phyloP scores from a whole-genome alignment of 768 basidiomycete species.

The Mycena albidolilacea region DNA sequence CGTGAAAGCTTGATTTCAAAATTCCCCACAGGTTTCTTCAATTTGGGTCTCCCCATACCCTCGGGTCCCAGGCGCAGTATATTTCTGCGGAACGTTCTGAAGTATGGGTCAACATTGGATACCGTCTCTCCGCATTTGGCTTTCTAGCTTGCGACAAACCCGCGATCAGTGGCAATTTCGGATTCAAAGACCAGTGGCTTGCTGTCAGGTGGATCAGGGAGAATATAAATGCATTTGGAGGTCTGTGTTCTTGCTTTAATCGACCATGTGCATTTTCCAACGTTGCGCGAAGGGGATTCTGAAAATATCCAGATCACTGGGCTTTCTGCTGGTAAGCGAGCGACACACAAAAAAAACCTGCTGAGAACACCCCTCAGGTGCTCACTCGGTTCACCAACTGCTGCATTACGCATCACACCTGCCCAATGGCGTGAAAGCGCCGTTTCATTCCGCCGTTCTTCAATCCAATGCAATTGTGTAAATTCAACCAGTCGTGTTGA shows the following conservation, averaged over 20 bases:
- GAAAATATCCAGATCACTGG: conserved; percentile 74
- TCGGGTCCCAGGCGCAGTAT: conserved; percentile 76
- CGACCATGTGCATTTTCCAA: too few relatives aligned
- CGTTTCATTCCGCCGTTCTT: conserved; percentile 75
- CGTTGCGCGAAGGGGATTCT: conserved; percentile 66
- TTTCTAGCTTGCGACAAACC: conserved; percentile 80
- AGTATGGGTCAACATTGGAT: conserved; percentile 85
- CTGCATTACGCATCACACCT: conserved; percentile 79
- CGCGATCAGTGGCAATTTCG: conserved; percentile 78
- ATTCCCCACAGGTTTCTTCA: conserved; percentile 74
- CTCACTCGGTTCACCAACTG: conserved; percentile 82
- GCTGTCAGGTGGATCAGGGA: conserved; percentile 79
- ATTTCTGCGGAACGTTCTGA: conserved; percentile 74
- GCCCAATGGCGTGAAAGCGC: conserved; percentile 68
- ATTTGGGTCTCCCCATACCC: conserved; percentile 80
- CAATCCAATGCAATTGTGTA: conserved; percentile 86
- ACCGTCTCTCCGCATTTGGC: conserved; percentile 83
- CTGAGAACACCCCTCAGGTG: conserved; percentile 56
- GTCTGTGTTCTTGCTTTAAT: conserved; percentile 48
- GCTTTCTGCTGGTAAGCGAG: conserved; percentile 73
- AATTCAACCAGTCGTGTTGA: conserved; percentile 41
- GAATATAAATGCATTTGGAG: conserved; percentile 80
- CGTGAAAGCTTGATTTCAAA: too few relatives aligned
- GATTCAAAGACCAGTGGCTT: conserved; percentile 89
- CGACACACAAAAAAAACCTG: background rate